Conservation (phyloP, 1,284 basidiomycete species). For the Sporisorium scitamineum region DNA sequence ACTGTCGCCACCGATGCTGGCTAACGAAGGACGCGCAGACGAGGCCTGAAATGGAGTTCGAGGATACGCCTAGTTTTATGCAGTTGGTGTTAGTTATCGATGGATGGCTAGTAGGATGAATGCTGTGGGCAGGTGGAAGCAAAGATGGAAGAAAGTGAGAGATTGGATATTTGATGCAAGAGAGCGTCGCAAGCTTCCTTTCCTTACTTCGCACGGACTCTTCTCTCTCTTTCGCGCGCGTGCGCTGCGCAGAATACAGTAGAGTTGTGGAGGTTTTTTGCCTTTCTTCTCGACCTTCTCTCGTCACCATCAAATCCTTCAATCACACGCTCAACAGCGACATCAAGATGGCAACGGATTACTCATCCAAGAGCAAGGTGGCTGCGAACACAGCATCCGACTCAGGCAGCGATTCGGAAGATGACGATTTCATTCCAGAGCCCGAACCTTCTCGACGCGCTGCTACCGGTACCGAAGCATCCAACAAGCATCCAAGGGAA, state of each 20-base stretch:
- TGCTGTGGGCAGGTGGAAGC: background rate
- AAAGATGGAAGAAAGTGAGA: background rate
- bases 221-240: background rate
- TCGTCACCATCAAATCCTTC: background rate
- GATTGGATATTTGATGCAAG: background rate
- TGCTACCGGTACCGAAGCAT: background rate
- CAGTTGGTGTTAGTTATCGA: background rate
- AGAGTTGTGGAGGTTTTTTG: background rate
- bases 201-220: conserved; percentile 6
- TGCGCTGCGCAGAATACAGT: background rate
- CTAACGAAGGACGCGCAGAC: background rate
- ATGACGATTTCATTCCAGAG: conserved; percentile 44
- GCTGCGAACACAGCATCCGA: background rate
- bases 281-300: background rate
- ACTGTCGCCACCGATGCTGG: background rate
- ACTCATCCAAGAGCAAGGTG: background rate
- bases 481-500: background rate
- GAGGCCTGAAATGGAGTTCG: background rate
- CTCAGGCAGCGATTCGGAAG: conserved; percentile 30
- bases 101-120: background rate
- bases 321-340: background rate
- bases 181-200: conserved; percentile 14
- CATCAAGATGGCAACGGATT: background rate
- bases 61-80: background rate
- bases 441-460: background rate